These are phyloP conservation scores for Xerocomus nothofagi DNA, from an alignment of 1,284 basidiomycete genomes.

Conservation along the genomic window DNA sequence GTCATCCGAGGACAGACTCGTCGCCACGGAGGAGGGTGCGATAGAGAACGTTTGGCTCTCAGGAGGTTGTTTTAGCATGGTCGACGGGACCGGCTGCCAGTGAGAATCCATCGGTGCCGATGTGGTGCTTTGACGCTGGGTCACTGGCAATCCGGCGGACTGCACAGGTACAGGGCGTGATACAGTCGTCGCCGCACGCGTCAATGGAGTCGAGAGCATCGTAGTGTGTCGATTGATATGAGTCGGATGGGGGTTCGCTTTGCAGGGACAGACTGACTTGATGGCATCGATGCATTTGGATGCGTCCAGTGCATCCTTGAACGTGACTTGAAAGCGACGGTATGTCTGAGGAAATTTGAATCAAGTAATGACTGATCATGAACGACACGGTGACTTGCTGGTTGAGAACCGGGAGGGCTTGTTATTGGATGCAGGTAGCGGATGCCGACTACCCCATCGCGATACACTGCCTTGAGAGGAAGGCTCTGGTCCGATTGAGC, in stretches of 20 bases:
- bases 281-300: conserved; percentile 61
- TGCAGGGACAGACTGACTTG: conserved; percentile 70
- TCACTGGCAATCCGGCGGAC: background rate
- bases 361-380: conserved; percentile 5
- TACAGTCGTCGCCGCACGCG: conserved; percentile 20
- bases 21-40: conserved; percentile 11
- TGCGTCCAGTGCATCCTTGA: conserved; percentile 48
- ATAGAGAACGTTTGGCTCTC: conserved; percentile 3
- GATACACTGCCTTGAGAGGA: conserved; percentile 74
- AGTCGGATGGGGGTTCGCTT: conserved; percentile 41
- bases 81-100: background rate
- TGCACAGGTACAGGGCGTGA: background rate
- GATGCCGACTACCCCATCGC: conserved; percentile 68
- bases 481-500: conserved; percentile 44
- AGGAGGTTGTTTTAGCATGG: background rate
- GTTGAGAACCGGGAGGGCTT: conserved; percentile 36
- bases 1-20: conserved; percentile 31
- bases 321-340: conserved; percentile 73
- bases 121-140: conserved; percentile 9
- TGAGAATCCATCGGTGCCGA: background rate
- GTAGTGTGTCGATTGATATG: conserved; percentile 23
- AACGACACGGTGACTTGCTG: conserved; percentile 37
- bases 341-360: conserved; percentile 45
- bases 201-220: conserved; percentile 16
- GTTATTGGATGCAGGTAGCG: conserved; percentile 60